These are phyloP conservation scores for Puccinia brachypodii DNA, from an alignment of 1,284 basidiomycete genomes.

Conservation along the genomic window DNA sequence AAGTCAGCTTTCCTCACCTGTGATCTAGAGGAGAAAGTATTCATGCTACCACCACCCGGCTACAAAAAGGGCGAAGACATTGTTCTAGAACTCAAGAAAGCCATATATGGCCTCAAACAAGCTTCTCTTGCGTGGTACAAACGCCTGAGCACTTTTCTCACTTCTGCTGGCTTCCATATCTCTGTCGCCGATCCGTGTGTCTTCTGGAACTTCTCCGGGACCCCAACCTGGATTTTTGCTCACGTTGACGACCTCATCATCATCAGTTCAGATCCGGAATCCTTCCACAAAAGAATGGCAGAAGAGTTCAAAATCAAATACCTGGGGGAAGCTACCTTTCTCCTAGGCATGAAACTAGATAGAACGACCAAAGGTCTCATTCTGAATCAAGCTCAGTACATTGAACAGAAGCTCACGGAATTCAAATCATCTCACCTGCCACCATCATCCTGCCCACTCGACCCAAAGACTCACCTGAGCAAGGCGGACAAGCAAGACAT, in stretches of 20 bases:
- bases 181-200: neutral
- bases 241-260: conserved; percentile 24
- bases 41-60: conserved; percentile 16
- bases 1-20: conserved; percentile 49
- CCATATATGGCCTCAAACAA: conserved; percentile 50
- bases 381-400: neutral
- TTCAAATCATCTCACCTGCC: neutral
- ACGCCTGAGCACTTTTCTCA: neutral
- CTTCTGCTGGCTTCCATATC: neutral
- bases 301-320: neutral
- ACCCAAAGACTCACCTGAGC: neutral
- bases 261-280: neutral
- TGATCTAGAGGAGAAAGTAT: neutral
- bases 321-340: neutral
- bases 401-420: neutral
- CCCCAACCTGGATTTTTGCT: neutral
- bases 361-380: neutral
- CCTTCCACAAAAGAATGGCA: neutral
- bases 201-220: neutral
- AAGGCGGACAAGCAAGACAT: neutral
- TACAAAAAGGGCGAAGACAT: neutral
- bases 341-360: conserved; percentile 12
- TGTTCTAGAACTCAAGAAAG: neutral
- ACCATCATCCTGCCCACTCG: neutral
- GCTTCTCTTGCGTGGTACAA: conserved; percentile 13